Base-by-base conservation (phyloP, 2,329 filamentous ascomycete genomes). In the Epichloe sibirici region DNA sequence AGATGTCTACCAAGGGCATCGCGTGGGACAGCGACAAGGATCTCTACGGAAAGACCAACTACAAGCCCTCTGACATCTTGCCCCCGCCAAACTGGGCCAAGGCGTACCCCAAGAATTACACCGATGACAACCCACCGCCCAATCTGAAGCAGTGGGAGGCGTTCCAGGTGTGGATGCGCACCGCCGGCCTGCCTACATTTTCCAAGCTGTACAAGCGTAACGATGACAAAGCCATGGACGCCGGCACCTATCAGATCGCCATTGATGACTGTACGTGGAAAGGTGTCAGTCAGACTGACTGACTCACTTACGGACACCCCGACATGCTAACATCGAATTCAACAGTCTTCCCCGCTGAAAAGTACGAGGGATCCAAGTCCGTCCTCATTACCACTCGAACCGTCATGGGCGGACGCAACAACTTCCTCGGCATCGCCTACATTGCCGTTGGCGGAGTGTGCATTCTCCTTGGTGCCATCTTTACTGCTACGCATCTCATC, bases 131-230 rank as follows among this genome's bases (percentile, higher is more conserved):
- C 49, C 79, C 78, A 2, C 82, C 88, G 23, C 89, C 90, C 0
- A 71, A 93, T 60, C 68, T 97, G 17, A 77, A 84, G 57, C 71
- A 81, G 0, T 84, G 89, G 71, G 86, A 95, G 67, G 82, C 83
- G 44, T 95, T 98, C 68, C 90, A 96, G 71, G 90, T 97, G 23
- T 98, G 93, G 93, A 98, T 98, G 93, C 83, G 93, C 61, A 95
- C 94, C 2, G 93, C 93, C 25, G 93, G 91, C 53, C 72, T 97
- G 61, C 93, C 93, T 1, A 86, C 85, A 5, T 98, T 98, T 67
- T 95, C 88, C 78, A 98, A 98, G 73, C 75, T 98, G 46, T 88
- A 89, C 45, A 80, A 85, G 67, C 80, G 90, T 55, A 96, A 96
- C 64, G 85, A 95, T 65, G 74, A 74, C 0, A 71, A 76, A 2